Conservation (phyloP, 1,284 basidiomycete genomes). For the Fistulinella staudtii region DNA sequence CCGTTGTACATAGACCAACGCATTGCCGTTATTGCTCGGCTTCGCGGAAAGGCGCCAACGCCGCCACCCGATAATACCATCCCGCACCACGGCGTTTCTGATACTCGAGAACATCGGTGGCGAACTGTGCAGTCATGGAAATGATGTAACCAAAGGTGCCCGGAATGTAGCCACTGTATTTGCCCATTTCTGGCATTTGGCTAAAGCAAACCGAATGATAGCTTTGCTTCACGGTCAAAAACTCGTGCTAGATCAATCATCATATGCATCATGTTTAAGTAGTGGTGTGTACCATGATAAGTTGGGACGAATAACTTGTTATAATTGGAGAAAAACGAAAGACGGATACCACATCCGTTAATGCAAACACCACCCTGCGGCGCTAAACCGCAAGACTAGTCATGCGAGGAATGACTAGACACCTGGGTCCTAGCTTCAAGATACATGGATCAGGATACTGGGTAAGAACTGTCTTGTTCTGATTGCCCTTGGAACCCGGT, state of each 20-base stretch:
- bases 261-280: too few relatives aligned
- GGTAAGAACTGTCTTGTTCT: constrained; percentile 41
- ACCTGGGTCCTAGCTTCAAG: constrained; percentile 47
- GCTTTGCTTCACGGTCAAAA: too few relatives aligned
- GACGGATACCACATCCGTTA: too few relatives aligned
- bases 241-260: too few relatives aligned
- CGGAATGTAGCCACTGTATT: background rate
- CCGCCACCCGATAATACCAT: constrained; percentile 30
- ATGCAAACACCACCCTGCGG: too few relatives aligned
- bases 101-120: constrained; percentile 35
- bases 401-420: constrained; percentile 46
- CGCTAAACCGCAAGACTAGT: constrained; percentile 31
- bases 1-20: constrained; percentile 45
- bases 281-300: too few relatives aligned
- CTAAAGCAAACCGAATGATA: too few relatives aligned
- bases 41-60: constrained; percentile 41
- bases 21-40: constrained; percentile 43
- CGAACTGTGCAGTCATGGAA: constrained; percentile 40
- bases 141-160: constrained; percentile 10
- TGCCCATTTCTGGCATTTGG: too few relatives aligned
- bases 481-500: constrained; percentile 19
- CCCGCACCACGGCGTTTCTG: constrained; percentile 10
- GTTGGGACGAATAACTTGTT: too few relatives aligned
- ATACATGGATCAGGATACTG: constrained; percentile 36
- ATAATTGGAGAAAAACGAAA: too few relatives aligned